phyloP scores from a whole-genome alignment of 306 rosid genomes.

The Fagus sylvatica region DNA sequence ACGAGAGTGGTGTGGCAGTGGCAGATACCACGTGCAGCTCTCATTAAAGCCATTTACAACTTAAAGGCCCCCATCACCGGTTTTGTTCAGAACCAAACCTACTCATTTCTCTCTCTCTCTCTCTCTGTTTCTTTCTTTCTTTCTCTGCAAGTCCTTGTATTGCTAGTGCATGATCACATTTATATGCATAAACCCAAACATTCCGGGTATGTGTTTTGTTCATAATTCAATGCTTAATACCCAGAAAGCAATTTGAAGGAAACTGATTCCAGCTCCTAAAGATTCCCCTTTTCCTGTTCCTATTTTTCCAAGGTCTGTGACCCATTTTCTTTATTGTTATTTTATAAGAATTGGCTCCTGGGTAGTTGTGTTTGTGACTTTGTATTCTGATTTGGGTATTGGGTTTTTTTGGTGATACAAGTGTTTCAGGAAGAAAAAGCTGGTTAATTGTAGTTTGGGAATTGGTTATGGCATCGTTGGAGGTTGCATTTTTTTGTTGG shows the following conservation, averaged over 20 bases:
- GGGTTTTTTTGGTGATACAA: neutral
- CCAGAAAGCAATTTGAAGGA: slow-evolving; percentile 30
- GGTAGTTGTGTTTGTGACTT: slow-evolving; percentile 12
- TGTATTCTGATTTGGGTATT: slow-evolving; percentile 5
- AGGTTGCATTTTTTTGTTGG: slow-evolving; percentile 14
- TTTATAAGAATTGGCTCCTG: neutral
- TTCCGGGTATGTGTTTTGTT: slow-evolving; percentile 11
- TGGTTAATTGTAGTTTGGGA: slow-evolving; percentile 22
- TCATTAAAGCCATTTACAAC: slow-evolving; percentile 45
- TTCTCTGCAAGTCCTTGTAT: slow-evolving; percentile 4
- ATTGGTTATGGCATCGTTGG: slow-evolving; percentile 12
- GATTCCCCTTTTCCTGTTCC: slow-evolving; percentile 16
- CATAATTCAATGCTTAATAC: slow-evolving; percentile 24
- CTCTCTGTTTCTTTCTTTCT: slow-evolving; percentile 15
- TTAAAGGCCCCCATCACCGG: slow-evolving; percentile 19
- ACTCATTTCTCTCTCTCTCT: slow-evolving; percentile 28
- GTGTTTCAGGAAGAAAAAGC: neutral
- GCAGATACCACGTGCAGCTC: slow-evolving; percentile 75
- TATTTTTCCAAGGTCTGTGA: slow-evolving; percentile 40
- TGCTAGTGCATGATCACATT: slow-evolving; percentile 25
- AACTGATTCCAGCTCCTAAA: slow-evolving; percentile 4
- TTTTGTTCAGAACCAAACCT: slow-evolving; percentile 53
- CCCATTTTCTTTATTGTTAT: neutral
- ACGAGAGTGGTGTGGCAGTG: slow-evolving; percentile 32
- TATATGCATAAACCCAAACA: neutral